phyloP scores from a whole-genome alignment of 2,329 filamentous ascomycete genomes.

The Coniochaeta ligniaria region DNA sequence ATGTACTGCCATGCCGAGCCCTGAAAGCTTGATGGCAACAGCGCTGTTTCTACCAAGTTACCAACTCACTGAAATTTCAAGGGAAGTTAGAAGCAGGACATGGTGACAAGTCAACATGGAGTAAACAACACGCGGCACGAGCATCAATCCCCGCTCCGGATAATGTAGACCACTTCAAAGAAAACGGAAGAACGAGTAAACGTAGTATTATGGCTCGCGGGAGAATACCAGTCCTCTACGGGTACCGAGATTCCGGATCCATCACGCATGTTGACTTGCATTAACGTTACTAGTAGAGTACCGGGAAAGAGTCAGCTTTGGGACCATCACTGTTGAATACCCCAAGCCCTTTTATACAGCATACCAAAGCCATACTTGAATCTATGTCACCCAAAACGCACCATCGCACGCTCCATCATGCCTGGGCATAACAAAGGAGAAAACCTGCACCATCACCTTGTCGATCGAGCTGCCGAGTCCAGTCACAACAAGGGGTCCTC shows the following conservation, averaged over 20 bases:
- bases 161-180: background rate
- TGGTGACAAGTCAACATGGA: background rate
- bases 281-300: background rate
- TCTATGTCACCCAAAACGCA: background rate
- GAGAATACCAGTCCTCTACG: background rate
- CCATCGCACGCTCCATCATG: background rate
- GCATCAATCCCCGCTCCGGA: background rate
- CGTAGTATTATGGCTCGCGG: background rate
- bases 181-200: background rate
- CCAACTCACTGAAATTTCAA: background rate
- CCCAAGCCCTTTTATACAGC: background rate
- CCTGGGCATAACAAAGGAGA: background rate
- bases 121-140: background rate
- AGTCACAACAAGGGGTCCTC: background rate
- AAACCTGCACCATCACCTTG: background rate
- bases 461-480: background rate
- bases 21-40: background rate
- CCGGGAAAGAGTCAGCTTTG: background rate
- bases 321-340: background rate
- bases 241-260: background rate
- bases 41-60: too few species aligned
- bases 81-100: background rate
- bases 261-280: background rate
- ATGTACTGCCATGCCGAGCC: background rate
- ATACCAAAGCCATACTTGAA: background rate